Evolutionary conservation across 805 yeast species (phyloP).

Genomic region (Sungouiozyma intestinalis): DNA sequence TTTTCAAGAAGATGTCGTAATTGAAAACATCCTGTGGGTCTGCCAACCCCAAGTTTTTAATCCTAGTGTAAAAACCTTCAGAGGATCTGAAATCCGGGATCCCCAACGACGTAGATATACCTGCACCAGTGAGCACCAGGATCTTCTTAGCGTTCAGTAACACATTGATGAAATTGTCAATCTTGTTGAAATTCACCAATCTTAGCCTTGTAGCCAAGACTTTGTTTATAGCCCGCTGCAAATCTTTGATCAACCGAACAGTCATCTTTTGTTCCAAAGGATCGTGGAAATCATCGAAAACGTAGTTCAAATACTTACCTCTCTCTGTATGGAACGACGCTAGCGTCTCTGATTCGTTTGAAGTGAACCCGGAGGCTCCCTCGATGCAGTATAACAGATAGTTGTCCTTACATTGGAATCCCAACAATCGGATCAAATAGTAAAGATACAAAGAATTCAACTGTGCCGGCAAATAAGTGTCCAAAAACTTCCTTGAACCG

Average conservation of each 20-base stretch:
- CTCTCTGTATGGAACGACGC: not conserved
- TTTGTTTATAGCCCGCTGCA: slow-evolving; percentile 55
- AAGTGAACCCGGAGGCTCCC: slow-evolving; percentile 17
- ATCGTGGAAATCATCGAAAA: slow-evolving; percentile 19
- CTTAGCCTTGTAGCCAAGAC: slow-evolving; percentile 48
- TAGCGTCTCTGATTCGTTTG: slow-evolving; percentile 9
- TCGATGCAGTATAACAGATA: slow-evolving; percentile 26
- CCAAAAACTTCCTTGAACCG: slow-evolving; percentile 53
- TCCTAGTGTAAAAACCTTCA: slow-evolving; percentile 66
- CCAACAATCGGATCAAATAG: slow-evolving; percentile 49
- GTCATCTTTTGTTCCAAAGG: slow-evolving; percentile 37
- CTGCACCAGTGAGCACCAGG: slow-evolving; percentile 83
- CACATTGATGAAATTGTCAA: slow-evolving; percentile 48
- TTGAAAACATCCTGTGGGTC: slow-evolving; percentile 92
- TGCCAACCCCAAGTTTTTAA: slow-evolving; percentile 54
- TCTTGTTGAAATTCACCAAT: slow-evolving; percentile 40
- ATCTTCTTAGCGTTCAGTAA: slow-evolving; percentile 49
- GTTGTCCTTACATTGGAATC: slow-evolving; percentile 37
- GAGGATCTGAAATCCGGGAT: slow-evolving; percentile 89
- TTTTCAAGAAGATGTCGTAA: slow-evolving; percentile 51
- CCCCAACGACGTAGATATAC: slow-evolving; percentile 81
- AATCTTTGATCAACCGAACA: slow-evolving; percentile 37
- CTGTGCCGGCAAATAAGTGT: slow-evolving; percentile 48
- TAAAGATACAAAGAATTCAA: slow-evolving; percentile 50
- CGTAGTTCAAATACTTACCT: not conserved